phyloP scores from a whole-genome alignment of 768 basidiomycete species.

The Cyclocybe cylindracea region DNA sequence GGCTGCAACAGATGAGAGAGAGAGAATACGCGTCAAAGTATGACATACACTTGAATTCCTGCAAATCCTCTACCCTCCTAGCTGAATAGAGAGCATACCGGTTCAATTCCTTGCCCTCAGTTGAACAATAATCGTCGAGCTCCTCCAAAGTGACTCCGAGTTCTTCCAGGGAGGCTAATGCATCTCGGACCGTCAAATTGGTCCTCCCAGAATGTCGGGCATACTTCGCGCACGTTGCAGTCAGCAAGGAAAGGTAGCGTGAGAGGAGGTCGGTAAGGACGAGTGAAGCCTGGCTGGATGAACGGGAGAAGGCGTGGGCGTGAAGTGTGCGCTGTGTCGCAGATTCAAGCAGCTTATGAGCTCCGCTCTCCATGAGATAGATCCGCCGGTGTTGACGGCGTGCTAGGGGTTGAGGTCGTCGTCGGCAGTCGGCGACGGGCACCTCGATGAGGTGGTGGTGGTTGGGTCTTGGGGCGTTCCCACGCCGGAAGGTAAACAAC shows the following conservation, averaged over 20 bases:
- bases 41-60: constrained; percentile 68
- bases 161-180: constrained; percentile 68
- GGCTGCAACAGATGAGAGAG: constrained; percentile 43
- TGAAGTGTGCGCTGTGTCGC: constrained; percentile 72
- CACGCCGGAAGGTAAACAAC: constrained; percentile 10
- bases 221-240: constrained; percentile 69
- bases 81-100: constrained; percentile 66
- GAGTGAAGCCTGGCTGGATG: constrained; percentile 70
- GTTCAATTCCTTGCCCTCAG: constrained; percentile 69
- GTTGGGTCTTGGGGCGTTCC: constrained; percentile 17
- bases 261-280: constrained; percentile 76
- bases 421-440: not conserved
- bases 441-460: not conserved
- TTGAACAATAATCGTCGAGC: constrained; percentile 61
- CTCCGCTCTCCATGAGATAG: constrained; percentile 29
- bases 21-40: constrained; percentile 19
- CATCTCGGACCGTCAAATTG: constrained; percentile 58
- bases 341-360: constrained; percentile 65
- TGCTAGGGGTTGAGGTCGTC: constrained; percentile 14
- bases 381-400: constrained; percentile 19
- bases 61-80: constrained; percentile 70
- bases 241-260: constrained; percentile 68
- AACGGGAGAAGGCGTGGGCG: constrained; percentile 74
- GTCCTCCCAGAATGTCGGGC: constrained; percentile 76
- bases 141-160: constrained; percentile 74